A percentile compares a stretch with the other conserved stretches of the same genome.
Conservation (phyloP, 2,329 filamentous ascomycete species). For the Aurifilum marmelostoma region DNA sequence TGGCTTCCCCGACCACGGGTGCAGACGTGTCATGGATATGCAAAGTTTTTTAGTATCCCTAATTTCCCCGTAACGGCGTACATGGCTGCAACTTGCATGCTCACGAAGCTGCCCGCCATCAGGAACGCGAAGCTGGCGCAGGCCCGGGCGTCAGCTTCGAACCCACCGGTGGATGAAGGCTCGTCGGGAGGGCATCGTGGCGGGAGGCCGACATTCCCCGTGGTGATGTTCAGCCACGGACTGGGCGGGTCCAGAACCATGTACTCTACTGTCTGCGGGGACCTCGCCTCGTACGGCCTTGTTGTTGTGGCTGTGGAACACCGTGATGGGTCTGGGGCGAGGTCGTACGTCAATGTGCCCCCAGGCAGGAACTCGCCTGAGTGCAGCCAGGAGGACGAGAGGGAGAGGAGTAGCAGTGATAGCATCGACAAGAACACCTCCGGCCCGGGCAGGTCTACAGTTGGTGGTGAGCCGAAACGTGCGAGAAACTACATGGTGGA, state of each 20-base stretch:
- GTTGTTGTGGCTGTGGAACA: conserved; percentile 68
- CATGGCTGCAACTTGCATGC: conserved; percentile 61
- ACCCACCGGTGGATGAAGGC: conserved; percentile 39
- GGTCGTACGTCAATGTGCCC: conserved; percentile 62
- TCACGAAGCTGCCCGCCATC: conserved; percentile 67
- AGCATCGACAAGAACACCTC: conserved; percentile 18
- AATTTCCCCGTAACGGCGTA: conserved; percentile 53
- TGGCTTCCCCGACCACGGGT: conserved; percentile 65
- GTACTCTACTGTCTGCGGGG: conserved; percentile 65
- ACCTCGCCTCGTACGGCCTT: conserved; percentile 69
- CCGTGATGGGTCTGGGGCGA: conserved; percentile 64
- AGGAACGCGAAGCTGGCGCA: conserved; percentile 61
- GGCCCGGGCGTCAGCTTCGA: conserved; percentile 52
- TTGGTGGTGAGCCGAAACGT: conserved; percentile 29
- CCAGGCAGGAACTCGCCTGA: conserved; percentile 42
- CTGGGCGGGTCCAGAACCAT: conserved; percentile 65
- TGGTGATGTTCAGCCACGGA: conserved; percentile 69
- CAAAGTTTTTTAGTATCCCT: conserved; percentile 60
- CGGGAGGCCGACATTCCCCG: conserved; percentile 51
- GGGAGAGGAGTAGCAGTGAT: neutral
- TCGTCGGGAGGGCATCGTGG: too few relatives aligned
- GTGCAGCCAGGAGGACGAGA: conserved; percentile 36
- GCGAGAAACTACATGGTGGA: conserved; percentile 55
- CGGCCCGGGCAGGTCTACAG: conserved; percentile 33
- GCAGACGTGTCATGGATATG: conserved; percentile 62